phyloP scores from a whole-genome alignment of 306 rosid species.

The Malus domestica region DNA sequence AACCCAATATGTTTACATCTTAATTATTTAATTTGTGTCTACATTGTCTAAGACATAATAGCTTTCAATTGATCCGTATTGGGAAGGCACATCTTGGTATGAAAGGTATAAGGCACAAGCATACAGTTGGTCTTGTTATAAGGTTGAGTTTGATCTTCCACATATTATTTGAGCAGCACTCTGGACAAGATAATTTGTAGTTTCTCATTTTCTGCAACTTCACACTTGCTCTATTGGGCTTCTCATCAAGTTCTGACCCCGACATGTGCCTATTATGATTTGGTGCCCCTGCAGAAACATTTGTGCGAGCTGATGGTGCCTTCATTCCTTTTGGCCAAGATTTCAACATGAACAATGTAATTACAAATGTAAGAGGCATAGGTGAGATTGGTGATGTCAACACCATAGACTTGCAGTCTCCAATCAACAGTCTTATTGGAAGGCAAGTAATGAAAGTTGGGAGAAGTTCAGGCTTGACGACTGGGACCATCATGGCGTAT shows the following conservation, averaged over 20 bases:
- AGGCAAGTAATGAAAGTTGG: slow-evolving; percentile 92
- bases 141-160: background rate
- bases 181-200: slow-evolving; percentile 5
- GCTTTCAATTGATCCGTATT: background rate
- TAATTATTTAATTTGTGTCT: background rate
- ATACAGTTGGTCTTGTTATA: background rate
- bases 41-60: background rate
- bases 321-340: slow-evolving; percentile 91
- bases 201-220: slow-evolving; percentile 20
- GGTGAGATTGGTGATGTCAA: slow-evolving; percentile 89
- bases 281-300: slow-evolving; percentile 79
- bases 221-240: slow-evolving; percentile 17
- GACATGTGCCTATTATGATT: slow-evolving; percentile 18
- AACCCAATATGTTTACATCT: background rate
- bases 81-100: background rate
- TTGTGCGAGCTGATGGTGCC: slow-evolving; percentile 98
- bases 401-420: slow-evolving; percentile 84
- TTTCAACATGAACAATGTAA: slow-evolving; percentile 60
- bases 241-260: slow-evolving; percentile 16
- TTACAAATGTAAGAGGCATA: slow-evolving; percentile 69
- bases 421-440: slow-evolving; percentile 87
- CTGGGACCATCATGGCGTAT: slow-evolving; percentile 93
- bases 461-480: slow-evolving; percentile 93
- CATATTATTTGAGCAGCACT: background rate
- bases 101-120: background rate